Evolutionary conservation across 768 basidiomycete species (phyloP), one percentile per base, ranked within the genome.

Genomic region (Suillus variegatus): DNA sequence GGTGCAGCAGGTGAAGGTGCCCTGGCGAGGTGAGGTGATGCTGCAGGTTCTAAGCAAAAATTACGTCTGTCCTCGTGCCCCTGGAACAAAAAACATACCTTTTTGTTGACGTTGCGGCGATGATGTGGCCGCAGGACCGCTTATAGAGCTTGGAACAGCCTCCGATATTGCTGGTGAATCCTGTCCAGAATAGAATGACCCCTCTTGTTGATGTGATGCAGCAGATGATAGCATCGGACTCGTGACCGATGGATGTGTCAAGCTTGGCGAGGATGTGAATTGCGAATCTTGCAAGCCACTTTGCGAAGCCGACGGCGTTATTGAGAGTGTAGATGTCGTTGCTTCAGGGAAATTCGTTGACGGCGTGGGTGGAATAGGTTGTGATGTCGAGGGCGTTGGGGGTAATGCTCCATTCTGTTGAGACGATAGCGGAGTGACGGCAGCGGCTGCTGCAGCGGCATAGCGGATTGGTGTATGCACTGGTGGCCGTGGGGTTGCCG

Each of bases 211-310:
- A 64, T 89, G 88, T 16, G 86, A 85, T 56, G 74, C 79, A 57
- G 91, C 90, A 32, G 85, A 92, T 20, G 92, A 93, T 61, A 93
- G 70, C 81, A 93, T 88, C 0, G 92, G 92, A 68, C 92, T 94
- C 64, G 91, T 90, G 58, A 90, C 82, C 6, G 93, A 93, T 46
- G 86, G 89, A 76, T 94, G 92, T n/a, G 93, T 94, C 63, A 94
- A 79, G 73, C 92, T 94, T 36, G 93, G 92, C 10, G 93, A 93
- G 0, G 91, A 87, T 14, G 87, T 77, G 32, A 78, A 32, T 44
- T 77, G 73, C 46, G 80, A 77, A 16, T 83, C 82, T 52, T 73
- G 71, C 46, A 70, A 62, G 49, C 72, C 46, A 61, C 70, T 71
- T 28, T 80, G 76, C 18, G 77, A 77, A 47, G 78, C 61, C 32